Conservation (phyloP, 2,329 filamentous ascomycete species). For the Neofusicoccum cordaticola region DNA sequence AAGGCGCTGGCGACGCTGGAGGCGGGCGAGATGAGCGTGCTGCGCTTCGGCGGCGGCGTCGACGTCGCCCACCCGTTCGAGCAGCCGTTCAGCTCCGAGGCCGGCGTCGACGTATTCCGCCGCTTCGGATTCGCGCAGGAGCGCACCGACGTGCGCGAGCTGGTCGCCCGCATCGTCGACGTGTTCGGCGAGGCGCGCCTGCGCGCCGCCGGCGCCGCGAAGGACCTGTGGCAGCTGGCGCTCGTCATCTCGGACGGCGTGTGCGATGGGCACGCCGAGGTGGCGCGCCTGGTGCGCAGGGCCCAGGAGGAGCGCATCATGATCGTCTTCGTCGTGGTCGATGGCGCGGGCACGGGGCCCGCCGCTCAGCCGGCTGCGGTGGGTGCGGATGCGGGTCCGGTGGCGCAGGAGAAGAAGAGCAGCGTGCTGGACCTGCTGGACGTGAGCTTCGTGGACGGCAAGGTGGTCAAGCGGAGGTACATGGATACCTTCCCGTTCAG, state of each 20-base stretch:
- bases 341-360: slow-evolving; percentile 46
- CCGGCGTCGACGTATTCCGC: slow-evolving; percentile 79
- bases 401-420: slow-evolving; percentile 44
- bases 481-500: slow-evolving; percentile 94
- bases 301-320: slow-evolving; percentile 93
- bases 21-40: slow-evolving; percentile 85
- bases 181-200: slow-evolving; percentile 75
- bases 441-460: slow-evolving; percentile 73
- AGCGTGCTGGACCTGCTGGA: slow-evolving; percentile 86
- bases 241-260: slow-evolving; percentile 92
- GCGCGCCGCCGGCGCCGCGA: slow-evolving; percentile 48
- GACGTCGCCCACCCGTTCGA: slow-evolving; percentile 84
- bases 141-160: slow-evolving; percentile 76
- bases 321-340: slow-evolving; percentile 97
- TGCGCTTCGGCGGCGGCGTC: slow-evolving; percentile 83
- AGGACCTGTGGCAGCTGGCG: slow-evolving; percentile 83
- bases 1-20: slow-evolving; percentile 89
- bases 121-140: slow-evolving; percentile 82
- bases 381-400: slow-evolving; percentile 34
- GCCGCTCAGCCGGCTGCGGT: too few relatives aligned
- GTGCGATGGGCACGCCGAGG: slow-evolving; percentile 82
- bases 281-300: slow-evolving; percentile 77
- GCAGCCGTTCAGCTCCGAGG: slow-evolving; percentile 74
- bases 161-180: slow-evolving; percentile 75
- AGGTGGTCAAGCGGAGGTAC: slow-evolving; percentile 81